Conservation (phyloP, 257 asterid genomes). For the Solanum sitiens region DNA sequence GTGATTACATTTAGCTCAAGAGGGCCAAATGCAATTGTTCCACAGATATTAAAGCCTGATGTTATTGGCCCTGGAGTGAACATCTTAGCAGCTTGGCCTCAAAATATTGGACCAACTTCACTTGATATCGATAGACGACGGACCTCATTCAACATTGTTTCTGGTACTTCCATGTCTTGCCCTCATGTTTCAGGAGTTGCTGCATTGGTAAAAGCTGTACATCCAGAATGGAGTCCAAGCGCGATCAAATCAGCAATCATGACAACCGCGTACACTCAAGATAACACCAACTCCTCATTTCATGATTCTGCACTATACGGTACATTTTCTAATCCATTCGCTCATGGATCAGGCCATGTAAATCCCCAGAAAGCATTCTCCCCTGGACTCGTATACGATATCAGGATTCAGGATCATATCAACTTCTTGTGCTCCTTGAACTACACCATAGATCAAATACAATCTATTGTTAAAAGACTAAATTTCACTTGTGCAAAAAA, state of each 20-base stretch:
- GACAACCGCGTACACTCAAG: constrained; percentile 32
- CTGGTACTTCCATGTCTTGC: constrained; percentile 45
- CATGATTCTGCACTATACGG: constrained; percentile 23
- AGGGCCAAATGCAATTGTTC: not conserved
- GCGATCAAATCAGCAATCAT: constrained; percentile 39
- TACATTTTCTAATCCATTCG: constrained; percentile 17
- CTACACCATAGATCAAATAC: constrained; percentile 34
- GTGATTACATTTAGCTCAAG: not conserved
- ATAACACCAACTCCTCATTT: constrained; percentile 26
- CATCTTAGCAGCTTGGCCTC: not conserved
- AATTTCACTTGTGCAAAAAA: constrained; percentile 48
- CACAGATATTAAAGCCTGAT: not conserved
- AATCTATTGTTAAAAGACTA: constrained; percentile 31
- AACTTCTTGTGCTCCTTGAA: constrained; percentile 31
- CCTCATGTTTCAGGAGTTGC: constrained; percentile 43
- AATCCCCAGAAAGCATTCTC: constrained; percentile 33
- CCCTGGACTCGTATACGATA: constrained; percentile 29
- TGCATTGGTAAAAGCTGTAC: constrained; percentile 33
- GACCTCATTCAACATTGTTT: not conserved
- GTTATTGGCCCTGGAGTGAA: not conserved
- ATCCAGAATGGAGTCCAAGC: constrained; percentile 38
- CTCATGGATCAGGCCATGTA: constrained; percentile 39
- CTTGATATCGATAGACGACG: not conserved
- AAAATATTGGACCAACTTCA: not conserved
- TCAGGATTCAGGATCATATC: constrained; percentile 16